These are phyloP conservation scores for Dillenia turbinata DNA, from an alignment of 164 flowering plant species.

Conservation along the genomic window DNA sequence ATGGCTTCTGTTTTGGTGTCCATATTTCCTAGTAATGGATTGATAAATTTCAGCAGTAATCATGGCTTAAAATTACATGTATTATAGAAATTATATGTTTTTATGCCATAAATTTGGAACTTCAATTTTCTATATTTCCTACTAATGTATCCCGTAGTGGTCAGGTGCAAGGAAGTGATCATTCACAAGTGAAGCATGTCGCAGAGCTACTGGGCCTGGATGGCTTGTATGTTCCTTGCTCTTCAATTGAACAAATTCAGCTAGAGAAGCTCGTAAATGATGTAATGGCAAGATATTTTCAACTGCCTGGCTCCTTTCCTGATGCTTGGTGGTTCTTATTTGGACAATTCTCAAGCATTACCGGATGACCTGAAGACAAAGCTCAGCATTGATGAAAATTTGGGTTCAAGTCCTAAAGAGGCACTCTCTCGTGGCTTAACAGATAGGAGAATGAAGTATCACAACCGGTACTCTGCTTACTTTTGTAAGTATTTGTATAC, in stretches of 20 bases:
- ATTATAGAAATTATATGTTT: no score
- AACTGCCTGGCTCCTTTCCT: background rate
- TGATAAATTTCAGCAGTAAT: no score
- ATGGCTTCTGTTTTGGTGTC: no score
- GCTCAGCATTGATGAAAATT: conserved; percentile 87
- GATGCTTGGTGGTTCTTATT: conserved; percentile 15
- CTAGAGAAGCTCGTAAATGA: conserved; percentile 91
- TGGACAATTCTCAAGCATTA: conserved; percentile 49
- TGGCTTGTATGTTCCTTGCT: conserved; percentile 85
- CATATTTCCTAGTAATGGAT: no score
- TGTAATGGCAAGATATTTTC: conserved; percentile 62
- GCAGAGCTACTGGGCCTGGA: conserved; percentile 85
- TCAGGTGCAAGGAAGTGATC: conserved; percentile 95
- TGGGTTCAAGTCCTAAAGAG: conserved; percentile 77
- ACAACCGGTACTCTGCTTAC: conserved; percentile 45
- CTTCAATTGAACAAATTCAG: conserved; percentile 97
- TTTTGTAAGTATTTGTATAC: no score
- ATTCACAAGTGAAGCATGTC: conserved; percentile 45
- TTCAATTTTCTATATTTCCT: no score
- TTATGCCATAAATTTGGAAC: no score
- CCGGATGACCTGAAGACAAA: conserved; percentile 93
- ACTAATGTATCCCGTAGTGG: no score
- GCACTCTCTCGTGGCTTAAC: conserved; percentile 72
- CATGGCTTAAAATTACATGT: no score
- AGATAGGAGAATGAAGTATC: conserved; percentile 58